These are phyloP conservation scores for Tardiomyces blankii DNA, from an alignment of 1,139 yeast species.

Conservation along the genomic window DNA sequence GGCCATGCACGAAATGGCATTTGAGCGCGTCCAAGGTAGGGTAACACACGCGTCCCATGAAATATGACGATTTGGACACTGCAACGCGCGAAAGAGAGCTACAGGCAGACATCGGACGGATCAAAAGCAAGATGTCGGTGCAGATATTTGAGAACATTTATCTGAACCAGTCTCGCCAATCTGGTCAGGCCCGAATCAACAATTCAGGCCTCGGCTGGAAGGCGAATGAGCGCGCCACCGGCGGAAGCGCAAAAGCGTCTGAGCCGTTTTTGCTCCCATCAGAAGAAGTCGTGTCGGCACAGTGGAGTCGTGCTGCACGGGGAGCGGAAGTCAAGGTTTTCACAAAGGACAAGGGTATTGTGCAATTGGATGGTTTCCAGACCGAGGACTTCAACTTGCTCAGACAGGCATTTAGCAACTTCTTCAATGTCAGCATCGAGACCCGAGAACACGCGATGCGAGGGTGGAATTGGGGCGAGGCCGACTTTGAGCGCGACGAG, in stretches of 20 bases:
- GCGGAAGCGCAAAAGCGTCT: conserved; percentile 38
- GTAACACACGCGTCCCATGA: too few species aligned
- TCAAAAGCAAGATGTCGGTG: conserved; percentile 18
- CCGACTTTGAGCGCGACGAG: conserved; percentile 88
- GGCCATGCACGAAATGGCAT: too few species aligned
- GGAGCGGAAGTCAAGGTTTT: conserved; percentile 85
- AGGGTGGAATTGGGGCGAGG: conserved; percentile 99
- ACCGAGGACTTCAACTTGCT: conserved; percentile 66
- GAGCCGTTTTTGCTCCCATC: conserved; percentile 81
- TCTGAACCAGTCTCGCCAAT: conserved; percentile 70
- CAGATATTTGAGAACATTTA: conserved; percentile 71
- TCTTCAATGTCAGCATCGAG: conserved; percentile 64
- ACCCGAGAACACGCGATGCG: conserved; percentile 82
- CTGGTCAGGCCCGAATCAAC: conserved; percentile 90
- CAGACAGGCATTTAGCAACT: conserved; percentile 73
- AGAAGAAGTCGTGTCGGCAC: conserved; percentile 67
- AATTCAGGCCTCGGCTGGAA: conserved; percentile 98
- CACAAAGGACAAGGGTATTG: conserved; percentile 80
- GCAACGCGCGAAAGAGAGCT: too few species aligned
- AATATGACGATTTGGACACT: too few species aligned
- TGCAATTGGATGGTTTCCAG: conserved; percentile 86
- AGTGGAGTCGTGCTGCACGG: conserved; percentile 90
- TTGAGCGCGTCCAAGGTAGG: too few species aligned
- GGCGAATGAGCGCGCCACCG: conserved; percentile 38
- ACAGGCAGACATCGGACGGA: too few species aligned